These are phyloP conservation scores for Dipteronia sinensis DNA, from an alignment of 345 rosid species.

Conservation along the genomic window DNA sequence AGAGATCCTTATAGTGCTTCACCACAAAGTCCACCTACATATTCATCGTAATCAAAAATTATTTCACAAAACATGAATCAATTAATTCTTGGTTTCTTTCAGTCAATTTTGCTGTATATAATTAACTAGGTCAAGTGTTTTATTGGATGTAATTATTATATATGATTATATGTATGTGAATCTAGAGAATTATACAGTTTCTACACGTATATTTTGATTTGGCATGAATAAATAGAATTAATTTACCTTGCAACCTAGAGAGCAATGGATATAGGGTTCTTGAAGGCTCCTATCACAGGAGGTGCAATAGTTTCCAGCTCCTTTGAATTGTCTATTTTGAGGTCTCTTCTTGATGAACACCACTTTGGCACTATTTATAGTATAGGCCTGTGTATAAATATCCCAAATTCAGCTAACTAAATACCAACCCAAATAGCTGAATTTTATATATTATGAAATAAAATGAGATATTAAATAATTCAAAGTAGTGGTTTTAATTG, in stretches of 20 bases:
- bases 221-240: not conserved
- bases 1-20: constrained; percentile 71
- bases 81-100: too few relatives aligned
- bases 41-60: not conserved
- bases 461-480: not conserved
- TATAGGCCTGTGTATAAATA: constrained; percentile 64
- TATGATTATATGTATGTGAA: not conserved
- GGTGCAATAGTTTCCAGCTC: constrained; percentile 87
- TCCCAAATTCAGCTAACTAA: not conserved
- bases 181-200: not conserved
- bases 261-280: constrained; percentile 89
- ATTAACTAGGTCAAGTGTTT: too few relatives aligned
- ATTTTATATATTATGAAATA: not conserved
- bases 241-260: constrained; percentile 89
- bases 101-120: too few relatives aligned
- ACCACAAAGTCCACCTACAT: constrained; percentile 88
- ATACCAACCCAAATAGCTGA: not conserved
- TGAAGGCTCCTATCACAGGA: constrained; percentile 97
- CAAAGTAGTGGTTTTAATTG: not conserved
- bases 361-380: constrained; percentile 91
- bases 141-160: not conserved
- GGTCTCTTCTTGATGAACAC: constrained; percentile 97
- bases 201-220: not conserved
- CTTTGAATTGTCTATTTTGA: constrained; percentile 91
- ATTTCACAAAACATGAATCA: not conserved